These are phyloP conservation scores for Penicillium antarcticum DNA, from an alignment of 495 filamentous ascomycete species.

Conservation along the genomic window DNA sequence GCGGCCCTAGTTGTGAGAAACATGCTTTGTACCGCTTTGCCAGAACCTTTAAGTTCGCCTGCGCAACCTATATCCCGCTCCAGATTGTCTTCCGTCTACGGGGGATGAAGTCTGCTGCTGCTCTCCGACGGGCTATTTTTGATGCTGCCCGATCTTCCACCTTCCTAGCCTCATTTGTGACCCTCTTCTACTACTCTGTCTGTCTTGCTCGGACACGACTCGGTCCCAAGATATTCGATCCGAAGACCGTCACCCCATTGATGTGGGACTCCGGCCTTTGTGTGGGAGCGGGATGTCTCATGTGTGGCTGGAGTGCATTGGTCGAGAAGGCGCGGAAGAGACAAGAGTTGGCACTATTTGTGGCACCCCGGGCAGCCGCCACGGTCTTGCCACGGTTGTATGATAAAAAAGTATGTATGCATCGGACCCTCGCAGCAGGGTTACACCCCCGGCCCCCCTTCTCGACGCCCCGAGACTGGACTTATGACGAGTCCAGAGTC, in stretches of 20 bases:
- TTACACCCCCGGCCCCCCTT: conserved; percentile 18
- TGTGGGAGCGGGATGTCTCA: conserved; percentile 67
- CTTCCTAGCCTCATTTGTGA: conserved; percentile 80
- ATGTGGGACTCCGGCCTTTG: conserved; percentile 71
- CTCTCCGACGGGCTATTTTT: conserved; percentile 45
- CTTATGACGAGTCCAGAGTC: conserved; percentile 8
- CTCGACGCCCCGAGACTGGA: background rate
- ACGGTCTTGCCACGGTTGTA: conserved; percentile 76
- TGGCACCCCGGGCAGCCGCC: conserved; percentile 77
- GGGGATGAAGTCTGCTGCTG: conserved; percentile 40
- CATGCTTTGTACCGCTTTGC: conserved; percentile 71
- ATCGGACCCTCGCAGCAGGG: conserved; percentile 19
- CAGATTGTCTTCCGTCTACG: conserved; percentile 65
- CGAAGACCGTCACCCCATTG: conserved; percentile 48
- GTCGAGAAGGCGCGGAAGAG: conserved; percentile 66
- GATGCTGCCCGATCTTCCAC: conserved; percentile 71
- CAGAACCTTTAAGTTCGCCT: conserved; percentile 69
- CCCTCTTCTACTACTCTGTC: conserved; percentile 83
- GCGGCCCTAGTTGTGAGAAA: conserved; percentile 71
- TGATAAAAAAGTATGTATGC: conserved; percentile 49
- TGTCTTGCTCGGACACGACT: conserved; percentile 79
- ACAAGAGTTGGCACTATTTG: conserved; percentile 81
- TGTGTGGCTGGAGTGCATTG: conserved; percentile 85
- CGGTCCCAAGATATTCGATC: conserved; percentile 65
- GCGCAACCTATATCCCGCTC: conserved; percentile 78